Base-by-base conservation (phyloP, 331 rosid species). In the Malus hybrid region DNA sequence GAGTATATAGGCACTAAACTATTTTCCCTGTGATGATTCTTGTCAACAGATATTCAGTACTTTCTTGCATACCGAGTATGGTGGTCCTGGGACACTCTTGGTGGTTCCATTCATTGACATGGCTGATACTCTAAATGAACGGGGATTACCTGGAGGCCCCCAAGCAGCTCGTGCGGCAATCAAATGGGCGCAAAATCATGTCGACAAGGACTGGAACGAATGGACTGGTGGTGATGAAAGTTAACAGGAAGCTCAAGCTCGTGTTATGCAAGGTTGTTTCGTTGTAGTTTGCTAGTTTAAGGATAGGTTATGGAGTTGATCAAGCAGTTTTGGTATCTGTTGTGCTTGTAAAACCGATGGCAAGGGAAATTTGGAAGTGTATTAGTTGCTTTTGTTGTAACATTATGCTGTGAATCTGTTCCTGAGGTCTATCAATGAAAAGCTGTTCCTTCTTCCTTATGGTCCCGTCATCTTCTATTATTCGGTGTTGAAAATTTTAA, bases 11-110 rank as follows among this genome's bases (percentile, higher is more conserved):
- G 65, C 32, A 65, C 79, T 80, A 20, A 75, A 54, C 73, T 29
- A 29, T 64, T 52, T 67, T 79, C 44, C n/a, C 16, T 62, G 14
- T 73, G 33, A 5, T 67, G 50, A 56, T 82, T 39, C 54, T 66
- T 76, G 10, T 50, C 50, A 36, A 74, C 89, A 94, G 99, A 91
- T 94, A 70, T 87, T 94, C 77, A 80, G 83, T 63, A 84, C 83
- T 31, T 94, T 94, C 85, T 76, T 94, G 76, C 92, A 87, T 66
- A 78, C 97, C 0, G 97, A 88, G 83, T 92, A 94, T 75, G 99
- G 99, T 61, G 99, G 99, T 24, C 99, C 97, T 18, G 99, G 99
- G 67, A 94, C 97, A 13, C 91, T 94, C 64, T 62, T 92, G 85
- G 99, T 94, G 29, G 12, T 81, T 69, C 97, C 99, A 22, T 94